Base-by-base conservation (phyloP, 805 yeast species). In the Suhomyces sp. region DNA sequence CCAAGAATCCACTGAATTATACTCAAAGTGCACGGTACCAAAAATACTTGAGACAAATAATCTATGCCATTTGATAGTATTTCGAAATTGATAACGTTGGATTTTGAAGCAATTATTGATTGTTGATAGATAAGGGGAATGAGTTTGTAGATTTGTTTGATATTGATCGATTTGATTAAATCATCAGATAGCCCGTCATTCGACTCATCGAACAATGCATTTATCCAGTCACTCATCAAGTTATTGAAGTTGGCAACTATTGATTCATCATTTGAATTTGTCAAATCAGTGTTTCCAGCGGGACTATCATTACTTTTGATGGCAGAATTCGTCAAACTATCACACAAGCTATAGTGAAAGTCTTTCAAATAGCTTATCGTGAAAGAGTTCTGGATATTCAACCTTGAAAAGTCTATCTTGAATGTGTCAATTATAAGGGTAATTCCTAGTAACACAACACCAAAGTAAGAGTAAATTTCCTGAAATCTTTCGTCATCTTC, bases 101-200 rank as follows among this genome's bases (percentile, higher is more conserved):
- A 67, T 20, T 79, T 77, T 47, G 82, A 75, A 0, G 96, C 88
- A 13, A 77, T 64, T 10, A 89, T 73, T 0, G 89, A 85, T 62
- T 89, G 92, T 54, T 83, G 84, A 60, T 89, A 82, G 24, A 93
- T 81, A 3, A 81, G 75, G 1, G 97, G 94, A 17, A 91, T 79
- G 31, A 92, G 68, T 35, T 77, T 76, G 54, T 87, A 80, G 48
- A 87, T 81, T 52, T 89, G 92, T 57, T 82, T 81, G 15, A 86
- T 79, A 6, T 85, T 75, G 1, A 88, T 81, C 9, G 83, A 74
- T 57, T 84, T 80, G 61, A 92, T 82, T 54, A 91, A 69, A 43
- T 87, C 92, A 67, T 93, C 97, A 0, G 96, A 85, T 35, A 92
- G 82, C 3, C 97, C 96, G 29, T 88, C 79, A 50, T 72, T 74